A percentile compares a stretch with the other conserved stretches of the same genome.
phyloP scores from a whole-genome alignment of 345 rosid species.

The Kandelia obovata region DNA sequence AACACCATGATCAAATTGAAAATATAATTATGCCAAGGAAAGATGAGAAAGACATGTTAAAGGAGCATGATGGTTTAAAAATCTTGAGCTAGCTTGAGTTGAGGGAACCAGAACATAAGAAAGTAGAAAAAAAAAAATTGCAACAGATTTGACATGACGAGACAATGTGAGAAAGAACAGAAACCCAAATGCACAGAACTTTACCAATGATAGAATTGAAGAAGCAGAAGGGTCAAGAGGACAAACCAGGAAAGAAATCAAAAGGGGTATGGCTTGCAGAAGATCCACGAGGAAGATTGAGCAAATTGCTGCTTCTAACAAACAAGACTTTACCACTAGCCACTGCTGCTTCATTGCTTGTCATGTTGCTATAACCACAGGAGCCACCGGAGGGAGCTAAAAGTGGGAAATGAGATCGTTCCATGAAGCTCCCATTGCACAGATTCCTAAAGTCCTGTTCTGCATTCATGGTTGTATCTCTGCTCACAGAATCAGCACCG shows the following conservation, averaged over 20 bases:
- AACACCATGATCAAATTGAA: too few species aligned
- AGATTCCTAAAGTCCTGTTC: not conserved
- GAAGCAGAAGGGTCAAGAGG: constrained; percentile 7
- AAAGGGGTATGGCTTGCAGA: constrained; percentile 19
- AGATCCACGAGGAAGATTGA: constrained; percentile 12
- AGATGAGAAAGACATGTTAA: too few species aligned
- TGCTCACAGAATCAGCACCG: constrained; percentile 8
- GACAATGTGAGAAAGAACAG: constrained; percentile 9
- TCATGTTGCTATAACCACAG: constrained; percentile 8
- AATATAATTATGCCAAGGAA: too few species aligned
- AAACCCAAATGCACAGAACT: constrained; percentile 9
- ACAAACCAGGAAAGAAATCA: constrained; percentile 36
- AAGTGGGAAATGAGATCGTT: constrained; percentile 10
- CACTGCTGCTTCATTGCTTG: not conserved
- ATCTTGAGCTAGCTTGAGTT: too few species aligned
- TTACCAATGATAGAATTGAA: not conserved
- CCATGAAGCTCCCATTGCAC: constrained; percentile 24
- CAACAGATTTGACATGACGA: not conserved
- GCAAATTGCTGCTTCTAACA: constrained; percentile 23
- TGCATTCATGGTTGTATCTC: not conserved
- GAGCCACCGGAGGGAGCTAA: constrained; percentile 11
- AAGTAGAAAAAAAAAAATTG: not conserved
- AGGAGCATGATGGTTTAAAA: too few species aligned
- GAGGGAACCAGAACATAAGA: not conserved
- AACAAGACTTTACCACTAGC: constrained; percentile 20